Evolutionary conservation across 164 flowering plant genomes (phyloP), one percentile per base, ranked within the genome.

Genomic region (Kingdonia uniflora): DNA sequence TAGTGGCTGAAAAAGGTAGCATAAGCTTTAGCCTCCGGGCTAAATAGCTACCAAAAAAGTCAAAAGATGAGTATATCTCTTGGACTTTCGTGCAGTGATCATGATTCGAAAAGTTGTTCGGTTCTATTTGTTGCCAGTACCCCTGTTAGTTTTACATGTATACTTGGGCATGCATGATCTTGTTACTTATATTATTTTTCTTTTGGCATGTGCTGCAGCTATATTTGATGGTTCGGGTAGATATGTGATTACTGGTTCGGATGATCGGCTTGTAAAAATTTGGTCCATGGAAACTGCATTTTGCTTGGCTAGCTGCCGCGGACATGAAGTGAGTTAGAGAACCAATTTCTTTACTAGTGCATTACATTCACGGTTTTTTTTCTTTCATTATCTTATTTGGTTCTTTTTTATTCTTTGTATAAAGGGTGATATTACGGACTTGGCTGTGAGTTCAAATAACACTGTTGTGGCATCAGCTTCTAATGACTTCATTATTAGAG

Each of bases 241-340:
- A 63, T 82, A 85, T 69, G 95, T 94, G n/a, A 71, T 94, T 58
- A 94, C 99, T 64, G 99, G 99, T 62, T 84, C 99, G 2, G 99
- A 94, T 79, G 97, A 94, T 54, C 90, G 99, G 49, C 89, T 94
- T 63, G 99, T 94, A 19, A 94, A 89, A 62, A 83, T 89, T 26
- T 94, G 99, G 99, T 89, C 96, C 17, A 89, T 87, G 96, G 97
- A 89, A 60, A 94, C 95, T 55, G 97, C 90, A 59, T 81, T 79
- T 66, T 84, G 92, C 69, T 68, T 94, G 67, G 91, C 92, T 50
- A 82, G 97, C 72, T 94, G 99, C 65, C 95, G 99, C 38, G 99
- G 99, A 17, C 99, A 94, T 76, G 99, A 87, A 71, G 99, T 89
- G 77, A 47, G 51, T 47, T 47, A 17, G 14, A 17, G 20, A 75